Evolutionary conservation across 192 early-diverging fungal genomes (phyloP).

Genomic region (Coemansia javaensis): DNA sequence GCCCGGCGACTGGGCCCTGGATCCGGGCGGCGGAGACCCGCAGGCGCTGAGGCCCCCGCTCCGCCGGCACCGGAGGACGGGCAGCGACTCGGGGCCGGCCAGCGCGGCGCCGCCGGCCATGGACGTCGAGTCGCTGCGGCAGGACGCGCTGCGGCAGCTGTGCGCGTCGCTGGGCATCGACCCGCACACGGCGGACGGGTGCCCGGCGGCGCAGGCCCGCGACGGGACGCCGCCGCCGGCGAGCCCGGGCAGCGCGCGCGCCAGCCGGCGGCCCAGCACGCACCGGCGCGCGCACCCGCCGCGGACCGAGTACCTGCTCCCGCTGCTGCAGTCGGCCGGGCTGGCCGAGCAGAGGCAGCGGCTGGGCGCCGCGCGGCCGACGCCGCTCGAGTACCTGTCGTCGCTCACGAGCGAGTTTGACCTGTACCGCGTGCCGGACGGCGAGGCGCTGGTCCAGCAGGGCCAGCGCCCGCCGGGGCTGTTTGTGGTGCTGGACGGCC

Average conservation of each 20-base stretch:
- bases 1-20: too few species aligned
- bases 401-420: conserved; percentile 62
- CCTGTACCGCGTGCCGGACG: conserved; percentile 70
- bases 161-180: conserved; percentile 37
- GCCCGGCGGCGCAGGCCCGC: conserved; percentile 7
- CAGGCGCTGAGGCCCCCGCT: background rate
- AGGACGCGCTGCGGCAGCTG: conserved; percentile 17
- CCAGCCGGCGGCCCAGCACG: conserved; percentile 30
- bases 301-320: conserved; percentile 33
- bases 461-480: conserved; percentile 80
- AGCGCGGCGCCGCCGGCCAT: conserved; percentile 11
- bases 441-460: conserved; percentile 70
- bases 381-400: conserved; percentile 27
- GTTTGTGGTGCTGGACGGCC: conserved; percentile 90
- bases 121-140: conserved; percentile 32
- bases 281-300: conserved; percentile 22
- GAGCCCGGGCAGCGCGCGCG: conserved; percentile 15
- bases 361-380: conserved; percentile 1
- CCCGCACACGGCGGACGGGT: conserved; percentile 25
- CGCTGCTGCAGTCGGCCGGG: conserved; percentile 30
- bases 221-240: conserved; percentile 1
- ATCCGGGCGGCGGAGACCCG: background rate
- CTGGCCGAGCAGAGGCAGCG: conserved; percentile 6
- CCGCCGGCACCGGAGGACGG: conserved; percentile 22
- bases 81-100: conserved; percentile 22